Conservation (phyloP, 805 yeast species). For the Lachancea kluyveri region DNA sequence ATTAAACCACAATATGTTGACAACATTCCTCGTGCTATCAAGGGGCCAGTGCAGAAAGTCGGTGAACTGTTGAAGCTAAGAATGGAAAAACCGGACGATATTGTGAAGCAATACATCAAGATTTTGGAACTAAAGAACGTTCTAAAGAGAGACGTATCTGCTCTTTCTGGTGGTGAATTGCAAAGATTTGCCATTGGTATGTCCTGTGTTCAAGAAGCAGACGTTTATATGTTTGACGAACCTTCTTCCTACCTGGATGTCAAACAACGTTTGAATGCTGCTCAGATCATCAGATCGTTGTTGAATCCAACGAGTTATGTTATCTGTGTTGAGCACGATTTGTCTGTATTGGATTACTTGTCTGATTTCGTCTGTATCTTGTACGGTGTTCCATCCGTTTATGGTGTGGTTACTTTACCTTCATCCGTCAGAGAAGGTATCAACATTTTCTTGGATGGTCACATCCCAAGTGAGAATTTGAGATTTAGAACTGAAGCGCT, state of each 20-base stretch:
- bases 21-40: slow-evolving; percentile 92
- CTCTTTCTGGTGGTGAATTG: slow-evolving; percentile 96
- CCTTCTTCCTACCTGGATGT: slow-evolving; percentile 98
- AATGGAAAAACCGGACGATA: slow-evolving; percentile 59
- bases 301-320: slow-evolving; percentile 74
- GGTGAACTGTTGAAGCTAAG: slow-evolving; percentile 76
- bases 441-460: slow-evolving; percentile 96
- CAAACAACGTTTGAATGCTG: slow-evolving; percentile 97
- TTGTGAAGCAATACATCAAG: slow-evolving; percentile 57
- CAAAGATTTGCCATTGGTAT: slow-evolving; percentile 97
- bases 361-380: slow-evolving; percentile 95
- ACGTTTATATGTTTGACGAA: slow-evolving; percentile 98
- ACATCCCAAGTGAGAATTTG: slow-evolving; percentile 93
- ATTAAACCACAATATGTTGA: slow-evolving; percentile 99
- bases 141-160: slow-evolving; percentile 78
- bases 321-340: slow-evolving; percentile 97
- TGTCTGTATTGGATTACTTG: slow-evolving; percentile 92
- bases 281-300: slow-evolving; percentile 84
- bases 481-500: slow-evolving; percentile 94
- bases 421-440: slow-evolving; percentile 98
- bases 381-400: slow-evolving; percentile 97
- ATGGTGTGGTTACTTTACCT: slow-evolving; percentile 97
- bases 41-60: slow-evolving; percentile 81
- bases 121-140: slow-evolving; percentile 72
- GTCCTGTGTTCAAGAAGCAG: slow-evolving; percentile 92